Evolutionary conservation across 2,329 filamentous ascomycete species (phyloP).

Genomic region (Ophiocordyceps unilateralis): DNA sequence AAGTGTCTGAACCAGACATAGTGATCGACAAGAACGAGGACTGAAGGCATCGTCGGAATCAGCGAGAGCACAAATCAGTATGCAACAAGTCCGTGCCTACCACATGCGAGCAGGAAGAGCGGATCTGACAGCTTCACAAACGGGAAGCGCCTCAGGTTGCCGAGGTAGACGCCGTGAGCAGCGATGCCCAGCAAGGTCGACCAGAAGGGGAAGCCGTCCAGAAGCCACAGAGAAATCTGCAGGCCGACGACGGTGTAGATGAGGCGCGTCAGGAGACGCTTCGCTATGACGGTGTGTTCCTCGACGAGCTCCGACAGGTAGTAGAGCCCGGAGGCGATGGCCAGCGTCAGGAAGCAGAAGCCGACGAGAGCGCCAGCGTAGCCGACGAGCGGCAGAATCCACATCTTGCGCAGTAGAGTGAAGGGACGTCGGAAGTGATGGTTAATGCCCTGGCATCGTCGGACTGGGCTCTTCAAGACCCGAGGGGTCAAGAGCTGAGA

Average conservation of each 20-base stretch:
- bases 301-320: slow-evolving; percentile 97
- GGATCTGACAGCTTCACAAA: slow-evolving; percentile 78
- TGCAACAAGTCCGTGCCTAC: slow-evolving; percentile 28
- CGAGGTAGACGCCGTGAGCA: slow-evolving; percentile 72
- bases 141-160: slow-evolving; percentile 61
- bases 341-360: slow-evolving; percentile 86
- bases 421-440: slow-evolving; percentile 7
- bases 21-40: slow-evolving; percentile 75
- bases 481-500: neutral
- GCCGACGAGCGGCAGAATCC: slow-evolving; percentile 84
- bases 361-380: slow-evolving; percentile 76
- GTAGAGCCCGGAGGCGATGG: slow-evolving; percentile 95
- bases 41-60: slow-evolving; percentile 17
- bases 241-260: slow-evolving; percentile 68
- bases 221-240: slow-evolving; percentile 55
- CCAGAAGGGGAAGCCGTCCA: slow-evolving; percentile 73
- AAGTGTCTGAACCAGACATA: slow-evolving; percentile 95
- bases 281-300: slow-evolving; percentile 87
- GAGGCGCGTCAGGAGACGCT: slow-evolving; percentile 66
- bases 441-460: slow-evolving; percentile 2
- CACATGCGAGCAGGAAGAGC: slow-evolving; percentile 67
- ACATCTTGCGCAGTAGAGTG: slow-evolving; percentile 41
- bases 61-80: neutral
- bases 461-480: neutral
- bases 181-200: slow-evolving; percentile 59